A percentile compares a stretch with the other conserved stretches of the same genome.
phyloP scores from a whole-genome alignment of 305 asterid species.

The Fraxinus latifolia region DNA sequence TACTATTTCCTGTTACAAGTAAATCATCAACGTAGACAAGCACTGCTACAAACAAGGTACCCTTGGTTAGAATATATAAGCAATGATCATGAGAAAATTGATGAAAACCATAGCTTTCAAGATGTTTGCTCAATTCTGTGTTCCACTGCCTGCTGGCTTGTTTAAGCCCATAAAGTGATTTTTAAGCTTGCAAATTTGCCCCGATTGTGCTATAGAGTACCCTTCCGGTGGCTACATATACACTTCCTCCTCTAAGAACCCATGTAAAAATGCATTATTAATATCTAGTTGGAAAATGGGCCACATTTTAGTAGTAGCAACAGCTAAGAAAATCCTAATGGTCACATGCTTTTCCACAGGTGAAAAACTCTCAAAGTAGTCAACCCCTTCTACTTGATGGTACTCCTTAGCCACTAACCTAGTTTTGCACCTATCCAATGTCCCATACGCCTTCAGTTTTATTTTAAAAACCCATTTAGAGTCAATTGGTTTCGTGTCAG shows the following conservation, averaged over 20 bases:
- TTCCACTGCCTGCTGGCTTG: neutral
- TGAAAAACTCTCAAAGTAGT: neutral
- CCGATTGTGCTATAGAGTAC: neutral
- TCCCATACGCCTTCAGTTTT: neutral
- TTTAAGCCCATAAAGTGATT: neutral
- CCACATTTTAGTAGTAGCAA: neutral
- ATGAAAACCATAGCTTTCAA: neutral
- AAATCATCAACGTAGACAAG: neutral
- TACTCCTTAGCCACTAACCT: neutral
- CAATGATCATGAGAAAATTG: neutral
- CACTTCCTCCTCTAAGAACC: neutral
- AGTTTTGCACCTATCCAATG: neutral
- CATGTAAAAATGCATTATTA: neutral
- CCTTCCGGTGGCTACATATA: neutral
- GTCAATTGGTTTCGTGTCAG: neutral
- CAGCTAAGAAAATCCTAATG: neutral
- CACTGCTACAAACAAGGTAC: neutral
- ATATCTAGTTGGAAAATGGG: neutral
- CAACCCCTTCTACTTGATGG: neutral
- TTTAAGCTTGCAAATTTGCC: neutral
- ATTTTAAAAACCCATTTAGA: neutral
- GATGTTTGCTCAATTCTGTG: neutral
- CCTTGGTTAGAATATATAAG: neutral
- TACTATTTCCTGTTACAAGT: neutral
- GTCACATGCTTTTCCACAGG: neutral